These are phyloP conservation scores for Cystoisospora suis DNA, from an alignment of 169 alveolate genomes.

Conservation along the genomic window DNA sequence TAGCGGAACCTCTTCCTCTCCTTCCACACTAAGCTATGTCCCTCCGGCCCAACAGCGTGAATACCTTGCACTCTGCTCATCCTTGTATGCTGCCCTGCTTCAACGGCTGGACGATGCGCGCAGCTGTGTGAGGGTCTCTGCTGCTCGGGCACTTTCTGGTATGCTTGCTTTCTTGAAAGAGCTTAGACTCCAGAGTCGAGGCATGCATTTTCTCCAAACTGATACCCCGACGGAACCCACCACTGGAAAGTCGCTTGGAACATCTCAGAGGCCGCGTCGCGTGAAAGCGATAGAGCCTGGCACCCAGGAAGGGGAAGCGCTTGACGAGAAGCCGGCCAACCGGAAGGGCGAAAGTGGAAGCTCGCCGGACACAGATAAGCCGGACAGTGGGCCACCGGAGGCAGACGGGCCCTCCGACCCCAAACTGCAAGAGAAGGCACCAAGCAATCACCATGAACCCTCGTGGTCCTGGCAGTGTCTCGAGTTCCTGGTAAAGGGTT, in stretches of 20 bases:
- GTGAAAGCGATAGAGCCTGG: neutral
- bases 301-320: neutral
- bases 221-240: no score
- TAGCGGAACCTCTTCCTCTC: no score
- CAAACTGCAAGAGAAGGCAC: neutral
- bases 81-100: conserved; percentile 43
- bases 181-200: neutral
- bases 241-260: no score
- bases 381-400: neutral
- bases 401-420: neutral
- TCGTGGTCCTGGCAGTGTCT: neutral
- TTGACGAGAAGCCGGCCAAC: neutral
- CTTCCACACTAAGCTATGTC: neutral
- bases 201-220: neutral
- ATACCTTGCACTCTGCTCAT: neutral
- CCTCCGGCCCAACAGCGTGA: neutral
- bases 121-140: conserved; percentile 50
- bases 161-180: neutral
- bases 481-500: neutral
- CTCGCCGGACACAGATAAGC: neutral
- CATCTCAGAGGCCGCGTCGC: no score
- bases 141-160: conserved; percentile 24
- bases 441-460: neutral
- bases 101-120: conserved; percentile 69
- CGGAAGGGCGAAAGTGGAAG: neutral